Evolutionary conservation across 2,329 filamentous ascomycete species (phyloP).

Genomic region (Colletotrichum cereale): DNA sequence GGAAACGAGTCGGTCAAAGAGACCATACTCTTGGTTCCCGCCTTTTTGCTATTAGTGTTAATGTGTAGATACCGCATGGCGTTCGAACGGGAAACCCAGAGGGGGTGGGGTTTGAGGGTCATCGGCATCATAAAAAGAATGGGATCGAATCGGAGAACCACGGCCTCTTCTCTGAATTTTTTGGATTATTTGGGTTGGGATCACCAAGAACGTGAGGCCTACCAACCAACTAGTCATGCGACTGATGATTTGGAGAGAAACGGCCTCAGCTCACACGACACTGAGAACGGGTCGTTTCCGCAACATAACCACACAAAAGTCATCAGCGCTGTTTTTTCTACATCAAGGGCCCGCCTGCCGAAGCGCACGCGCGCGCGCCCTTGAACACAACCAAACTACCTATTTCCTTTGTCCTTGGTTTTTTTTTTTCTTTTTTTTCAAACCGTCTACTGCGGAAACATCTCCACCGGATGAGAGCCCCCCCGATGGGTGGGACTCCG

Average conservation of each 20-base stretch:
- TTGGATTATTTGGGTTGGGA: conserved; percentile 40
- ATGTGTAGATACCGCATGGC: conserved; percentile 41
- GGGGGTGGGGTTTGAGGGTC: background rate
- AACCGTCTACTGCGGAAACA: background rate
- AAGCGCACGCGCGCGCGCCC: background rate
- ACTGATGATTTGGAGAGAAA: conserved; percentile 14
- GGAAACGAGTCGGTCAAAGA: conserved; percentile 12
- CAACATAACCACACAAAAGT: conserved; percentile 16
- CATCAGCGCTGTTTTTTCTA: conserved; percentile 12
- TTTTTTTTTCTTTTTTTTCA: background rate
- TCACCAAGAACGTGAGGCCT: conserved; percentile 12
- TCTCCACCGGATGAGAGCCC: conserved; percentile 2
- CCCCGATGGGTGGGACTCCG: background rate
- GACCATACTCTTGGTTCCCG: background rate
- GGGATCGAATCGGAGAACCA: conserved; percentile 34
- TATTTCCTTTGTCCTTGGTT: conserved; percentile 39
- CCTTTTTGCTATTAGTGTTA: conserved; percentile 35
- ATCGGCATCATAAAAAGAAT: conserved; percentile 34
- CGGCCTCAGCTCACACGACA: background rate
- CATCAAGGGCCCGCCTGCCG: background rate
- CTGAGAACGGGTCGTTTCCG: conserved; percentile 19
- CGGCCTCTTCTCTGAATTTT: conserved; percentile 25
- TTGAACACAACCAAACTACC: conserved; percentile 16
- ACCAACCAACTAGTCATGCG: conserved; percentile 35
- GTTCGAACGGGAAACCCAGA: conserved; percentile 32